phyloP scores from a whole-genome alignment of 2,329 filamentous ascomycete species.

The Pseudopyricularia cyperi region DNA sequence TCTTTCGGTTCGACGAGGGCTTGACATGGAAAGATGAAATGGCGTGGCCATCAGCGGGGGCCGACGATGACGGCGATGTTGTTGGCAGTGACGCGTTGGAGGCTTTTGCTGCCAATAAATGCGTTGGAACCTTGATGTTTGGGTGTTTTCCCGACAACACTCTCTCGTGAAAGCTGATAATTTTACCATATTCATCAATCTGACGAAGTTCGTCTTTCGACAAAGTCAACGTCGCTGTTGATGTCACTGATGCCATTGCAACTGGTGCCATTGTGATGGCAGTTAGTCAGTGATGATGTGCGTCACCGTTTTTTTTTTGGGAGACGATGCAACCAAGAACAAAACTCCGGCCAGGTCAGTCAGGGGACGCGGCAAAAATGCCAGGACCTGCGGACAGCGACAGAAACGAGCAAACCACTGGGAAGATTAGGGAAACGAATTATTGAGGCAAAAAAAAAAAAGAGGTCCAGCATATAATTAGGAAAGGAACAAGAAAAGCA shows the following conservation, averaged over 20 bases:
- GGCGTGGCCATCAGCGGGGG: conserved; percentile 3
- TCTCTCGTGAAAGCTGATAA: conserved; percentile 68
- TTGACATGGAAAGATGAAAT: conserved; percentile 5
- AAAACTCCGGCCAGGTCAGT: neutral
- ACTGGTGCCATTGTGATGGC: conserved; percentile 4
- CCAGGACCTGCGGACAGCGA: neutral
- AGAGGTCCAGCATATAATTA: neutral
- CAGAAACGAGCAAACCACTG: neutral
- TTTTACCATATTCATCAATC: conserved; percentile 61
- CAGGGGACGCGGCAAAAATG: neutral
- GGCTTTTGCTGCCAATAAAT: conserved; percentile 19
- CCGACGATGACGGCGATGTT: conserved; percentile 1
- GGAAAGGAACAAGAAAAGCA: neutral
- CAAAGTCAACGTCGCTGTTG: conserved; percentile 12
- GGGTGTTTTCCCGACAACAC: conserved; percentile 67
- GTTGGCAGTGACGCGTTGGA: neutral
- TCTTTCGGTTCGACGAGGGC: neutral
- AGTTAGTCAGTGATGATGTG: neutral
- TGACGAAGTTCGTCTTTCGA: conserved; percentile 40
- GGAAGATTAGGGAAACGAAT: neutral
- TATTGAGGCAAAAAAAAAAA: neutral
- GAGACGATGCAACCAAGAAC: neutral
- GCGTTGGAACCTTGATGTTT: conserved; percentile 40
- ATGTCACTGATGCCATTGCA: conserved; percentile 21
- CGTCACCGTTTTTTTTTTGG: conserved; percentile 7